Evolutionary conservation across 768 basidiomycete species (phyloP), one percentile per base, ranked within the genome.

Genomic region (Lentinula sp.): DNA sequence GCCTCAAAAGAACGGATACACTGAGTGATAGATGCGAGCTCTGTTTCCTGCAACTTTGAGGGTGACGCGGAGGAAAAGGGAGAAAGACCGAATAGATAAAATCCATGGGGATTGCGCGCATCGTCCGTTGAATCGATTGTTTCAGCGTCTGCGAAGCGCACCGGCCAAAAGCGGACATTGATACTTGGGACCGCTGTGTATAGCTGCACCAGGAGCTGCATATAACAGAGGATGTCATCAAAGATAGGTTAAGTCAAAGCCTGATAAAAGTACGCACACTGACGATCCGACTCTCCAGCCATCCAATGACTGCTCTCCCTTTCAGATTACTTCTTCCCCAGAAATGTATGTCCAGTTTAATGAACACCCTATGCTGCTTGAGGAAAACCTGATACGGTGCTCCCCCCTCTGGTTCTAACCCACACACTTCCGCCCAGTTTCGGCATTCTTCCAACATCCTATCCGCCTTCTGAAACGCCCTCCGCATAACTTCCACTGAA

Each of bases 51-150:
- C 50, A 20, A 23, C 9, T 50, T n/a, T n/a, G 23, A 13, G 49
- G 45, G 36, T n/a, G 39, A 13, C 28, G 51, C 7, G 16, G 41
- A 33, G n/a, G 41, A 41, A 12, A 62, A 37, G 20, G 62, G 48
- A 9, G 54, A 61, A 13, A 66, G 51, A 23, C 65, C 67, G 48
- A 67, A 49, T n/a, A 67, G 65, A 60, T 67, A 68, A 61, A 67
- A 68, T 5, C 65, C 63, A 54, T 61, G 54, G 15, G 41, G 57
- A 53, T 45, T 28, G 32, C 45, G 9, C 0, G 9, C 48, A 33
- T 62, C 28, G 13, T 50, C 49, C 6, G 20, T 48, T 42, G 42
- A 9, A 46, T 61, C 53, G 35, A 20, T 53, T 23, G 58, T 20
- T 15, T 45, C 32, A 15, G 39, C 43, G 36, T 67, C 66, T 5